Conservation (phyloP, 148 eudicot genomes). For the Chenopodium berlandieri region DNA sequence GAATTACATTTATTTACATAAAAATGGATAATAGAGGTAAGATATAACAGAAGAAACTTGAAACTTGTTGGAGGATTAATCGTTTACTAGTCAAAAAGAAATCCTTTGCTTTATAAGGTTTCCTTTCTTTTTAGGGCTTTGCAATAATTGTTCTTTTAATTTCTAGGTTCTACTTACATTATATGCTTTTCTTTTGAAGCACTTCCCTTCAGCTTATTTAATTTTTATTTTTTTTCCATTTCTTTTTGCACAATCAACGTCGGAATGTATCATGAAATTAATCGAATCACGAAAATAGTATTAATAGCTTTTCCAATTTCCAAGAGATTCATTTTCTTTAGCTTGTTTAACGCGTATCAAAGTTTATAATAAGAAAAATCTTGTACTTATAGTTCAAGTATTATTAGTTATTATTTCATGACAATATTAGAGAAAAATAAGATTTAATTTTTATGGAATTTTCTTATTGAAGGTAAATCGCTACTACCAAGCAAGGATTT, state of each 20-base stretch:
- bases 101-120: slow-evolving; percentile 35
- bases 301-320: too few species aligned
- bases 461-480: slow-evolving; percentile 56
- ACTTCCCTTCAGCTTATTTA: slow-evolving; percentile 20
- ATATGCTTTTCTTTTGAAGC: slow-evolving; percentile 29
- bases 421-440: too few species aligned
- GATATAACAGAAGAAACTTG: slow-evolving; percentile 22
- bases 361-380: too few species aligned
- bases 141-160: slow-evolving; percentile 25
- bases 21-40: background rate
- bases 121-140: slow-evolving; percentile 28
- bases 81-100: slow-evolving; percentile 29
- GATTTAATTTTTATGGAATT: too few species aligned
- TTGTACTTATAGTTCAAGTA: too few species aligned
- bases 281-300: too few species aligned
- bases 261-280: background rate
- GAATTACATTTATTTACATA: background rate
- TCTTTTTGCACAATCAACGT: background rate
- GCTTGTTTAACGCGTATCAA: too few species aligned
- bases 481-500: slow-evolving; percentile 82
- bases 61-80: background rate
- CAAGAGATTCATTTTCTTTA: too few species aligned
- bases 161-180: background rate
- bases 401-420: too few species aligned
- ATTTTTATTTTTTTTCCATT: background rate